phyloP scores from a whole-genome alignment of 768 basidiomycete genomes.

The Nidularia sp. region DNA sequence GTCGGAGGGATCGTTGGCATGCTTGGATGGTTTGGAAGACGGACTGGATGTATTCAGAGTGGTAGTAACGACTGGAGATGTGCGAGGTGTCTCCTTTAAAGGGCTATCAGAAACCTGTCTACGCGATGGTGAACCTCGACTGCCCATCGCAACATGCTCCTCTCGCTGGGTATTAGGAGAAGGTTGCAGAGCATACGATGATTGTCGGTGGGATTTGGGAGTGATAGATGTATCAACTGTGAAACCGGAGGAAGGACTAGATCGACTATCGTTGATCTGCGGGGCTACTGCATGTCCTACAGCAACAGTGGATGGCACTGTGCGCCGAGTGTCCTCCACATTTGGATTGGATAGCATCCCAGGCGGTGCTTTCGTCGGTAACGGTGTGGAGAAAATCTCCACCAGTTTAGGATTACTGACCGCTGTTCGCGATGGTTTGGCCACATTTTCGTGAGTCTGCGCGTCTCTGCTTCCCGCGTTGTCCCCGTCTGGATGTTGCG shows the following conservation, averaged over 20 bases:
- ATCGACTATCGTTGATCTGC: background rate
- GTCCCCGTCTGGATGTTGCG: background rate
- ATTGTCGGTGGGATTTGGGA: background rate
- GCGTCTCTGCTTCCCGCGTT: too few relatives aligned
- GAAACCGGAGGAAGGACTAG: background rate
- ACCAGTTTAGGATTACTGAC: constrained; percentile 3
- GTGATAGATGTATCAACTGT: background rate
- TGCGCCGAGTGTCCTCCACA: too few relatives aligned
- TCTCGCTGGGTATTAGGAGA: background rate
- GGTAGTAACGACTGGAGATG: background rate
- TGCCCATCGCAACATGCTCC: background rate
- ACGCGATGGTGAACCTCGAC: constrained; percentile 1
- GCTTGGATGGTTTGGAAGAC: background rate
- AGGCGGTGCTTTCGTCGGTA: background rate
- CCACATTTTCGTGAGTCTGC: too few relatives aligned
- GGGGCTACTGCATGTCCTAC: too few relatives aligned
- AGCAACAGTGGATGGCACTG: too few relatives aligned
- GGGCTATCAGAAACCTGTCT: background rate
- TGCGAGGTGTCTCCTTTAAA: constrained; percentile 1
- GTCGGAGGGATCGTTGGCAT: background rate
- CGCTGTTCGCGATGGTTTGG: background rate
- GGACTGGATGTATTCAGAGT: background rate
- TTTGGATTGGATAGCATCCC: background rate
- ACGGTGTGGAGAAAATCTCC: constrained; percentile 2
- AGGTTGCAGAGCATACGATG: background rate